phyloP scores from a whole-genome alignment of 148 eudicot species.

The Beta vulgaris region DNA sequence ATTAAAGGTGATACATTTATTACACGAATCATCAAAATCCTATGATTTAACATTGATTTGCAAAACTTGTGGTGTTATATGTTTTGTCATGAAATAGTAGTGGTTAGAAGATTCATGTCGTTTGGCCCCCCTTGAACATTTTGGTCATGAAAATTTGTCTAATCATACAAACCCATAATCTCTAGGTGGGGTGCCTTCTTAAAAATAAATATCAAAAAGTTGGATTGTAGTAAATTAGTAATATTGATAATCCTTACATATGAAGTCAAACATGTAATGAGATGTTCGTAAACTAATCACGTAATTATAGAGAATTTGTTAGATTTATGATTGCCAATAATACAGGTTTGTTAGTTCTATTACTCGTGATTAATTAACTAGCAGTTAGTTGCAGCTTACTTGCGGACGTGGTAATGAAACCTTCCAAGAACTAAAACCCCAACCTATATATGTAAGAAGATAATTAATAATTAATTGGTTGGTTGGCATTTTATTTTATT shows the following conservation, averaged over 20 bases:
- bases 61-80: neutral
- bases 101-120: neutral
- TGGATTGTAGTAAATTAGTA: neutral
- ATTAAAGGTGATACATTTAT: no score
- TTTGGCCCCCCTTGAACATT: neutral
- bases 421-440: neutral
- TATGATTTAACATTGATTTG: neutral
- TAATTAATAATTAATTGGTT: constrained; percentile 15
- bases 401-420: constrained; percentile 10
- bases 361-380: neutral
- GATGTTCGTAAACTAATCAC: neutral
- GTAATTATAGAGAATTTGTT: constrained; percentile 13
- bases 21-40: no score
- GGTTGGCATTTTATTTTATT: constrained; percentile 3
- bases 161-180: neutral
- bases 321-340: constrained; percentile 21
- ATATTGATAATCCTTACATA: neutral
- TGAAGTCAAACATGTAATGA: neutral
- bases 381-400: neutral
- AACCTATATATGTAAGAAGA: no score
- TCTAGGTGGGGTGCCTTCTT: neutral
- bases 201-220: neutral
- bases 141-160: neutral
- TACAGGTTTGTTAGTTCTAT: neutral
- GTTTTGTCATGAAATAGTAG: neutral